Evolutionary conservation across 1,139 yeast species (phyloP), one percentile per base, ranked within the genome.

Genomic region (Hansenula lynferdii): DNA sequence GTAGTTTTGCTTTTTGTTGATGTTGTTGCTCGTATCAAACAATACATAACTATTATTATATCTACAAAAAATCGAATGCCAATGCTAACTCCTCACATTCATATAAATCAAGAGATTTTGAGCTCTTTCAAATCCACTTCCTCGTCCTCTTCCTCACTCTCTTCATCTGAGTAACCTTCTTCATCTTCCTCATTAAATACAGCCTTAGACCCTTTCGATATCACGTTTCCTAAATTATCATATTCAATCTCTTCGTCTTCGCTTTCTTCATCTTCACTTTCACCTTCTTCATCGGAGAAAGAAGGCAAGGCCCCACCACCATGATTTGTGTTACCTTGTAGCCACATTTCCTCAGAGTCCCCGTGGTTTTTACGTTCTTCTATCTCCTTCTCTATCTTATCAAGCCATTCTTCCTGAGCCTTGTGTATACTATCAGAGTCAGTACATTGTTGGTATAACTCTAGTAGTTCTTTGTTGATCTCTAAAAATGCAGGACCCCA

Each of bases 401-500:
- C 76, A 50, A 90, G 62, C 86, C 95, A 92, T 27, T 66, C 77
- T 25, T 80, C 80, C 60, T 92, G 95, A 0, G 92, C 96, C 34
- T 58, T 62, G 38, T 72, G 67, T 0, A 94, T 79, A 9, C 92
- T 82, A 5, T 72, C 89, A 1, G 85, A 74, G 53, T 92, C 96
- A 0, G 90, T 78, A 60, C 98, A 92, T 32, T 72, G 57, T 37
- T 81, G 83, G 54, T 94, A 94, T 10, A 82, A 58, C 39, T 78
- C 82, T 20, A 94, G 56, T 26, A 94, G 65, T 47, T 87, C 97
- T 46, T 75, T 73, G 57, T 94, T 94, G 39, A 94, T 78, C 42
- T 84, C 81, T 50, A 94, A 64, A 51, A 92, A 92, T 0, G 87
- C 81, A 22, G 76, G 73, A 2, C 99, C 99, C 97, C 97, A 92